Base-by-base conservation (phyloP, 1,139 yeast species). In the Taphrina confusa region DNA sequence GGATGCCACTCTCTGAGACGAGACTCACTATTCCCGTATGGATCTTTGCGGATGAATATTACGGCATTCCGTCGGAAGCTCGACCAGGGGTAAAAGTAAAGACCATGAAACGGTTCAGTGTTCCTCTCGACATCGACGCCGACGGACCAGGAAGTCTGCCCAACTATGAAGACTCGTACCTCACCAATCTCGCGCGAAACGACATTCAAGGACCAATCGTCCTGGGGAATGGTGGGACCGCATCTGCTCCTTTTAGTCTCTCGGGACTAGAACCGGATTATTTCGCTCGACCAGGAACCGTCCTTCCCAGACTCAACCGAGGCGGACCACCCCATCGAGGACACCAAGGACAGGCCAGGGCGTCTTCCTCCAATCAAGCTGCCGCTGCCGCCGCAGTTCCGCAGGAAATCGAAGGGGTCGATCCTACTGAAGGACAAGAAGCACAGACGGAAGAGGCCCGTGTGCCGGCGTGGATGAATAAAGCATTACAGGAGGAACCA, bases 11-110 rank as follows among this genome's bases (percentile, higher is more conserved):
- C n/a, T 44, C 51, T 8, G 58, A 54, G 40, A 36, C 44, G 14
- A 36, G 58, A 9, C 31, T 54, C 36, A 54, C 51, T 14, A 33
- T 42, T n/a, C 58, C 58, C 1, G 51, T 46, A 2, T 54, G 58
- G 58, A 44, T 54, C 51, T 31, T 54, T 28, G 58, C 58, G 23
- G 58, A 54, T 33, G 58, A 54, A n/a, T 54, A 54, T 20, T 54
- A 54, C 28, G 58, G 58, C 12, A 22, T 54, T 9, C 58, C 58
- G 27, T 23, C 37, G 22, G 58, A 54, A 27, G 49, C 58, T 11
- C 16, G 39, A 2, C 52, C 52, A 8, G 58, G 58, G 8, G 34
- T 20, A 4, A 47, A 47, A 12, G 31, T 54, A 28, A 54, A 54
- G 39, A 31, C 44, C 18, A 36, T 45, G 44, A 31, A 33, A 23